Evolutionary conservation across 495 filamentous ascomycete species (phyloP).

Genomic region (Margaritispora aquatica): DNA sequence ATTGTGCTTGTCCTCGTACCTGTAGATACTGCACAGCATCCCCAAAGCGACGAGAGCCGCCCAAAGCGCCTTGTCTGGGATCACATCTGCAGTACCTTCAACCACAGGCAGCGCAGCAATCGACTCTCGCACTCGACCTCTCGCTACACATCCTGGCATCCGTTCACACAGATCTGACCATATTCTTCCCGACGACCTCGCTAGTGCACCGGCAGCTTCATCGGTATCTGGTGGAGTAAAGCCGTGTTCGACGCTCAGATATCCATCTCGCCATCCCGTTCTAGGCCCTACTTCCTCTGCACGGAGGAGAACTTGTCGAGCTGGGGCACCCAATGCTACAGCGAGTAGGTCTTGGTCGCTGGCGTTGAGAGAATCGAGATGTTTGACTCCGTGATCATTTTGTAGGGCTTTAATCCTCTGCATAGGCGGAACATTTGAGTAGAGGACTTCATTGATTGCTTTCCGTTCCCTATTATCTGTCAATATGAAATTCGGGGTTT

Average conservation of each 20-base stretch:
- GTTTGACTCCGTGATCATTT: constrained; percentile 24
- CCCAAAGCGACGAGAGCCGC: constrained; percentile 44
- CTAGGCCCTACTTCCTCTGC: constrained; percentile 43
- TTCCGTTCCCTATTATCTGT: constrained; percentile 25
- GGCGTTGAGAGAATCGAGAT: constrained; percentile 36
- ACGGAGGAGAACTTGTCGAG: constrained; percentile 43
- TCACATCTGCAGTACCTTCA: constrained; percentile 37
- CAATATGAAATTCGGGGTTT: not conserved
- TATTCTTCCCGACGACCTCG: constrained; percentile 41
- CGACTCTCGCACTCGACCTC: constrained; percentile 41
- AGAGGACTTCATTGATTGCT: constrained; percentile 34
- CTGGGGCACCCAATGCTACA: constrained; percentile 43
- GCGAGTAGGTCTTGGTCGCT: constrained; percentile 41
- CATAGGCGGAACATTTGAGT: constrained; percentile 28
- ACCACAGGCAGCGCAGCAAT: constrained; percentile 41
- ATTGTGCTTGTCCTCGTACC: constrained; percentile 45
- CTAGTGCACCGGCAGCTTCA: constrained; percentile 39
- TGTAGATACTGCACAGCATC: constrained; percentile 43
- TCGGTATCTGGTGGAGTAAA: constrained; percentile 45
- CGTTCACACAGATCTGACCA: constrained; percentile 48
- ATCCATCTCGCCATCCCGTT: constrained; percentile 48
- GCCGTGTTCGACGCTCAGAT: constrained; percentile 42
- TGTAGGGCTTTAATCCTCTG: constrained; percentile 27
- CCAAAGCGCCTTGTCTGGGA: constrained; percentile 46
- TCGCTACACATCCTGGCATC: constrained; percentile 44